Evolutionary conservation across 768 basidiomycete species (phyloP).

Genomic region (Agaricus blazei): DNA sequence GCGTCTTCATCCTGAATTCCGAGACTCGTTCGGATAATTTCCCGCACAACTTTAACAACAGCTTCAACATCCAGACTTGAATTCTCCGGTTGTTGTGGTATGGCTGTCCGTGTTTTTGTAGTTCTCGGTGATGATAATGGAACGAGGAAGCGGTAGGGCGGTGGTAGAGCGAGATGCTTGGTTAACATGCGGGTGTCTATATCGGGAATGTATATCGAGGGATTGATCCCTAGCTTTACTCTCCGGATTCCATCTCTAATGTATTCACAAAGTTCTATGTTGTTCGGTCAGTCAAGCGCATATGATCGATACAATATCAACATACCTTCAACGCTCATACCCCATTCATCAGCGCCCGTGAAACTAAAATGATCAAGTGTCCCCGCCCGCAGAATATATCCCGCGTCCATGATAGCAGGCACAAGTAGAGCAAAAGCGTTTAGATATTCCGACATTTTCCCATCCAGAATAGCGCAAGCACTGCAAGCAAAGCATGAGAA

Average conservation of each 20-base stretch:
- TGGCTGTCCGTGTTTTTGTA: background rate
- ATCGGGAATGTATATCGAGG: constrained; percentile 26
- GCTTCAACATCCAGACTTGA: constrained; percentile 8
- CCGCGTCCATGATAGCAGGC: constrained; percentile 25
- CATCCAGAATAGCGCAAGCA: constrained; percentile 28
- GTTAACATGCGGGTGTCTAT: constrained; percentile 25
- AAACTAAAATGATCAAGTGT: constrained; percentile 8
- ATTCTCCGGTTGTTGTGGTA: constrained; percentile 1
- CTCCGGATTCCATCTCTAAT: constrained; percentile 26
- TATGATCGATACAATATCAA: background rate
- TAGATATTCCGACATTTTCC: constrained; percentile 14
- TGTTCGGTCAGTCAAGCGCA: background rate
- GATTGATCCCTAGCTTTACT: constrained; percentile 17
- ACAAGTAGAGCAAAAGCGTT: constrained; percentile 29
- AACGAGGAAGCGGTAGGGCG: constrained; percentile 13
- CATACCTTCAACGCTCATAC: constrained; percentile 14
- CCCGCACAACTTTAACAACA: constrained; percentile 12
- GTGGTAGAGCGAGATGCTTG: constrained; percentile 17
- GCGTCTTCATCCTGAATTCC: constrained; percentile 26
- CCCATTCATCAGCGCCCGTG: constrained; percentile 12
- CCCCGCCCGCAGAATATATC: constrained; percentile 12
- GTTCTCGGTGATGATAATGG: background rate
- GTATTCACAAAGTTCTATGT: constrained; percentile 22
- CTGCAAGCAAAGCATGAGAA: constrained; percentile 11
- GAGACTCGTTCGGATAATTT: constrained; percentile 9